Evolutionary conservation across 75 land plant genomes (phyloP).

Genomic region (Azolla pinnata): DNA sequence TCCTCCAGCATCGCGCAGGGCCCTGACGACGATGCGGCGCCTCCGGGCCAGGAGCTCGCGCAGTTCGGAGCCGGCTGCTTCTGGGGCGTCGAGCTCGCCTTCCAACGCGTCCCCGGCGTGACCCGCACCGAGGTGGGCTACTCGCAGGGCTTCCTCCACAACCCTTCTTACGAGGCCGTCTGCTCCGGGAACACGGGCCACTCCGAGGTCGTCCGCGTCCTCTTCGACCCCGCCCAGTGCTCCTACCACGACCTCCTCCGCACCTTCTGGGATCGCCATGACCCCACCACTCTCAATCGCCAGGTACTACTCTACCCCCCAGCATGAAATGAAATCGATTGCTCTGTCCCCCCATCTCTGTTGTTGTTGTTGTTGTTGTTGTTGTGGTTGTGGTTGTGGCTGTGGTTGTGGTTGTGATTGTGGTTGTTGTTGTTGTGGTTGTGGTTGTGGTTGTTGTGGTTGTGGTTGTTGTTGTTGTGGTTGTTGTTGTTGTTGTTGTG

Average conservation of each 20-base stretch:
- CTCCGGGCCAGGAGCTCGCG: conserved; percentile 52
- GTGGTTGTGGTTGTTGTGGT: not conserved
- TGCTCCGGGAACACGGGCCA: conserved; percentile 65
- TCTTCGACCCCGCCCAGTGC: conserved; percentile 52
- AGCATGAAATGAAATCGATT: not conserved
- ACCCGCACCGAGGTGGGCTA: conserved; percentile 86
- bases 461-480: not conserved
- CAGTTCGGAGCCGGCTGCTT: conserved; percentile 90
- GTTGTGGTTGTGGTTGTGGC: not conserved
- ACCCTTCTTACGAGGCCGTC: conserved; percentile 64
- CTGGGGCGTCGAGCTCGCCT: conserved; percentile 93
- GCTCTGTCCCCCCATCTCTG: not conserved
- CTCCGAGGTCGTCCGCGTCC: conserved; percentile 58
- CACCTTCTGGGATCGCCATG: conserved; percentile 71
- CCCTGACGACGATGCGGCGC: conserved; percentile 63
- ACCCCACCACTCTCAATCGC: conserved; percentile 83
- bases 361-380: not conserved
- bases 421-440: not conserved
- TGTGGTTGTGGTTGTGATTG: not conserved
- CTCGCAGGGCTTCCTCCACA: conserved; percentile 52
- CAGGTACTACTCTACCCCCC: conserved; percentile 35
- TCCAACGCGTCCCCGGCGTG: conserved; percentile 81
- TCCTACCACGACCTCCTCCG: conserved; percentile 46
- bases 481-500: not conserved
- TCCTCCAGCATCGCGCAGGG: conserved; percentile 45